Evolutionary conservation across 2,329 filamentous ascomycete genomes (phyloP).

Genomic region (Orbilia javanica): DNA sequence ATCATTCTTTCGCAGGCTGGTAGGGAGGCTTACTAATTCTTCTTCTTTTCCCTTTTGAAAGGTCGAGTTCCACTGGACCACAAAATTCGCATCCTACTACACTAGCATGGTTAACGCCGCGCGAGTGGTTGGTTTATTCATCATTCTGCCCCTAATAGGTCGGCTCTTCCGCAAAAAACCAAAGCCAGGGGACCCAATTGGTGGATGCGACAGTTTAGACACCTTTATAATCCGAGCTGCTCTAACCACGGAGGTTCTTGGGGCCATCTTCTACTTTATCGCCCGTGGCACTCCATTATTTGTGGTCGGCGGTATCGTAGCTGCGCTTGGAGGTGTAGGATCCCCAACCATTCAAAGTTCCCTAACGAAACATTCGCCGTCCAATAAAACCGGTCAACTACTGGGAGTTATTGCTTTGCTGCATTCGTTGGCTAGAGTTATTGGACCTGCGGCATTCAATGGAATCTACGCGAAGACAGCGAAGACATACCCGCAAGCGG

Average conservation of each 20-base stretch:
- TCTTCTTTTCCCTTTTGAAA: not conserved
- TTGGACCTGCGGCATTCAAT: slow-evolving; percentile 74
- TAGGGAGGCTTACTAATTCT: slow-evolving; percentile 3
- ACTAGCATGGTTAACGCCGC: slow-evolving; percentile 78
- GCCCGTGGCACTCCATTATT: slow-evolving; percentile 68
- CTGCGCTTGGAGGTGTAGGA: slow-evolving; percentile 84
- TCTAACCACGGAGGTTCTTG: slow-evolving; percentile 80
- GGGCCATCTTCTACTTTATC: slow-evolving; percentile 80
- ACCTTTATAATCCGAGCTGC: slow-evolving; percentile 70
- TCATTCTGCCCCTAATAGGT: slow-evolving; percentile 81
- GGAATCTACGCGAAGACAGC: slow-evolving; percentile 87
- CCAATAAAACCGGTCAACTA: slow-evolving; percentile 84
- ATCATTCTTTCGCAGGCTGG: not conserved
- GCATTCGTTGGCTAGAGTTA: slow-evolving; percentile 76
- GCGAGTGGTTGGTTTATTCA: slow-evolving; percentile 80
- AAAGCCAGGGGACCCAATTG: slow-evolving; percentile 64
- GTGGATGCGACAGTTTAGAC: slow-evolving; percentile 40
- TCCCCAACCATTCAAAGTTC: slow-evolving; percentile 85
- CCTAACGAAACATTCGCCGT: slow-evolving; percentile 90
- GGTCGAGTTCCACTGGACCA: slow-evolving; percentile 46
- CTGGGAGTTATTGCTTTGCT: slow-evolving; percentile 88
- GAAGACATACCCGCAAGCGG: slow-evolving; percentile 79
- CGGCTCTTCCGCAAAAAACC: slow-evolving; percentile 75
- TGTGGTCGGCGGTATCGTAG: slow-evolving; percentile 75
- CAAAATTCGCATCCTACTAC: slow-evolving; percentile 77